Base-by-base conservation (phyloP, 768 basidiomycete genomes). In the Suillus sp. region DNA sequence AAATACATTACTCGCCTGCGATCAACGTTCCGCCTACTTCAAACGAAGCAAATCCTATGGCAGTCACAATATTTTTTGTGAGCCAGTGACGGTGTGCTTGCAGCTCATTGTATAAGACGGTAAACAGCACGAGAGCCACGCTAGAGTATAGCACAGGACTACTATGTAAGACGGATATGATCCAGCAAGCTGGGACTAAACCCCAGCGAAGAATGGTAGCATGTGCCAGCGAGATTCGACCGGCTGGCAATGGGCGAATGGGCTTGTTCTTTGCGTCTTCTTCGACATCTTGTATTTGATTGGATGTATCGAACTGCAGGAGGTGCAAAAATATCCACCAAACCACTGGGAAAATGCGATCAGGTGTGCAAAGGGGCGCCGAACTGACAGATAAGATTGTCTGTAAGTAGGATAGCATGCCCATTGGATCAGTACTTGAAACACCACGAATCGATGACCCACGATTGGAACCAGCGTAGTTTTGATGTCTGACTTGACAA, bases 241-340 rank as follows among this genome's bases (percentile, higher is more conserved):
- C 43, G 4, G 43, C 43, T 45, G 43, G 43, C 43, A 45, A 45
- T 45, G 43, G 43, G 3, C 43, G 43, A 45, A 45, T n/a, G 43
- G 43, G 43, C 10, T 45, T 45, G n/a, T 45, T 45, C 11, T 45
- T 11, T n/a, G 43, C 43, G n/a, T 45, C 43, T 45, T 45, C 43
- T 5, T 45, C 43, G 10, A 45, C n/a, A 45, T 45, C n/a, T 11
- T n/a, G 43, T 45, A 45, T 45, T 22, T 45, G 43, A 22, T 45
- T 45, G n/a, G 43, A 45, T 45, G 43, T 22, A 10, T 45, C 43
- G 43, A 45, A 45, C 43, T 45, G 43, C 11, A 45, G 43, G n/a
- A 45, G 43, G n/a, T 45, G 43, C n/a, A 45, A 45, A 45, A 45
- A 45, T 45, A 45, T 45, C 43, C 43, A 45, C 43, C 43, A 45